A percentile compares a stretch with the other conserved stretches of the same genome.
Evolutionary conservation across 768 basidiomycete species (phyloP).

Genomic region (Cystoderma amianthinum): DNA sequence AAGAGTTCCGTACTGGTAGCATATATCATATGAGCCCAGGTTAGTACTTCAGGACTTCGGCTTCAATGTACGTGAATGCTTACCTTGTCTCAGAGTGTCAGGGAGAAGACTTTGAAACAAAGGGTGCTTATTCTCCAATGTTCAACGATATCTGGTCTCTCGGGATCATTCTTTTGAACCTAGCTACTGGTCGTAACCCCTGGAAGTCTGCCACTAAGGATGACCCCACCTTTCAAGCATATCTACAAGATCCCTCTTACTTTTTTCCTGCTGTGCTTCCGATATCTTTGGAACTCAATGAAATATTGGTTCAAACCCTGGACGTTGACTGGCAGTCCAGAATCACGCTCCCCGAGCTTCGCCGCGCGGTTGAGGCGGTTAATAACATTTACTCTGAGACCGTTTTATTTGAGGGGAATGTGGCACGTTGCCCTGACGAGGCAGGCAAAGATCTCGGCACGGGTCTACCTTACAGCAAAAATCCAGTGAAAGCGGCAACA

Average conservation of each 20-base stretch:
- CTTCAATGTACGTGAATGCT: too few relatives aligned
- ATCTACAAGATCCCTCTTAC: slow-evolving; percentile 63
- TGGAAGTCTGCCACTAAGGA: slow-evolving; percentile 84
- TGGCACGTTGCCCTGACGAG: slow-evolving; percentile 77
- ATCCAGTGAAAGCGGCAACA: not conserved
- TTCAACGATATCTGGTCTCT: slow-evolving; percentile 96
- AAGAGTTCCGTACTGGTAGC: slow-evolving; percentile 92
- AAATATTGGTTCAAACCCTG: slow-evolving; percentile 68
- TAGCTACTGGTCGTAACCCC: slow-evolving; percentile 91
- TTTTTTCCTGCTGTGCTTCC: slow-evolving; percentile 87
- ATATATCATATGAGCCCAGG: slow-evolving; percentile 64
- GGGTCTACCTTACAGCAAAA: not conserved
- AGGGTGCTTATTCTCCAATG: slow-evolving; percentile 73
- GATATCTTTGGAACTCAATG: slow-evolving; percentile 68
- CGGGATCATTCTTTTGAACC: slow-evolving; percentile 93
- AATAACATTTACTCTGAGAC: slow-evolving; percentile 67
- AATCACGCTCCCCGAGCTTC: slow-evolving; percentile 46
- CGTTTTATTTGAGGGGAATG: slow-evolving; percentile 73
- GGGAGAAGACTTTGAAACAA: slow-evolving; percentile 56
- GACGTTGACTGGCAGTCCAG: slow-evolving; percentile 58
- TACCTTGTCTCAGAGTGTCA: slow-evolving; percentile 85
- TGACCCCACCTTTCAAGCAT: slow-evolving; percentile 89
- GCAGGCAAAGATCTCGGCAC: slow-evolving; percentile 26
- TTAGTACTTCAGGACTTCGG: too few relatives aligned
- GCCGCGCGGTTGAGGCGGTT: slow-evolving; percentile 48